A percentile compares a stretch with the other conserved stretches of the same genome.
Evolutionary conservation across 202 grass and related monocot genomes (phyloP).

Genomic region (Setaria viridis): DNA sequence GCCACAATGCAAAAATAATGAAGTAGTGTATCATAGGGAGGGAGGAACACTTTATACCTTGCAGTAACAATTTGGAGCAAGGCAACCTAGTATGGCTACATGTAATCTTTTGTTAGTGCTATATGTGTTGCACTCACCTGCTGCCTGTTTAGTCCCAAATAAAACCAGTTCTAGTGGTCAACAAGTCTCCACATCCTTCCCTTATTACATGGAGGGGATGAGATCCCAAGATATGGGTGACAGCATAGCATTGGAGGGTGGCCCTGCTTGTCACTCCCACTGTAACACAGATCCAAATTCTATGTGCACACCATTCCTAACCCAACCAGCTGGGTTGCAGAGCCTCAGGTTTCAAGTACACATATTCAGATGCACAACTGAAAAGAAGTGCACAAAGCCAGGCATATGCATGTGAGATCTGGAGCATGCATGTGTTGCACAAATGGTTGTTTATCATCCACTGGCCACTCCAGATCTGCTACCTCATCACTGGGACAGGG

Average conservation of each 20-base stretch:
- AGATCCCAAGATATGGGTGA: slow-evolving; percentile 36
- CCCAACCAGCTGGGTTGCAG: slow-evolving; percentile 46
- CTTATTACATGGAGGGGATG: neutral
- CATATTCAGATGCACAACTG: slow-evolving; percentile 49
- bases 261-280: slow-evolving; percentile 29
- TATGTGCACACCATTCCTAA: slow-evolving; percentile 31
- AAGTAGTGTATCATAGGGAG: neutral
- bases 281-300: slow-evolving; percentile 52
- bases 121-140: neutral
- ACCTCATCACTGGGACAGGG: slow-evolving; percentile 18
- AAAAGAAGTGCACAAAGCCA: slow-evolving; percentile 20
- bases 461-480: slow-evolving; percentile 53
- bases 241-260: slow-evolving; percentile 39
- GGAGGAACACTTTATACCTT: neutral
- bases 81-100: neutral
- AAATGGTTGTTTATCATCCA: slow-evolving; percentile 48
- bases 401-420: slow-evolving; percentile 52
- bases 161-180: slow-evolving; percentile 30
- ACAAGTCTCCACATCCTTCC: slow-evolving; percentile 23
- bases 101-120: slow-evolving; percentile 1
- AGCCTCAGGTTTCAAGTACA: slow-evolving; percentile 58
- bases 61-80: neutral
- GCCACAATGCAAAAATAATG: neutral
- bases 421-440: slow-evolving; percentile 56
- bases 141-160: neutral